A percentile compares a stretch with the other conserved stretches of the same genome.
Conservation (phyloP, 176 grass and related monocot genomes). For the Aegilops speltoides region DNA sequence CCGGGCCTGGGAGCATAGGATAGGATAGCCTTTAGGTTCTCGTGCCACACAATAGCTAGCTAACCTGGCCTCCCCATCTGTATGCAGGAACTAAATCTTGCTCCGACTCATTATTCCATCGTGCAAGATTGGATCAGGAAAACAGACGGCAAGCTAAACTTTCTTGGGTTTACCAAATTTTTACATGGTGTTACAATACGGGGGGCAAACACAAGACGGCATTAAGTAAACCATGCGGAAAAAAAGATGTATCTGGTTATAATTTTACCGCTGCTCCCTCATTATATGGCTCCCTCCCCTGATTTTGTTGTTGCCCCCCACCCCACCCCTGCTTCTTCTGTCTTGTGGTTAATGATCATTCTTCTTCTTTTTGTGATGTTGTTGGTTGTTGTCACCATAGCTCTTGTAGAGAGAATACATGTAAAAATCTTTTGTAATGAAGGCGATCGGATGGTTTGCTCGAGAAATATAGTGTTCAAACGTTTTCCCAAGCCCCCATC, state of each 20-base stretch:
- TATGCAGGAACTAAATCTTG: conserved; percentile 81
- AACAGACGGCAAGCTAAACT: conserved; percentile 88
- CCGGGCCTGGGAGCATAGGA: not conserved
- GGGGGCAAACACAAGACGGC: conserved; percentile 81
- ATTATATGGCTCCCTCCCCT: conserved; percentile 39
- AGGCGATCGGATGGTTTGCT: conserved; percentile 49
- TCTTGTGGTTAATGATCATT: conserved; percentile 47
- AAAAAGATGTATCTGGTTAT: conserved; percentile 57
- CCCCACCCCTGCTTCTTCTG: not conserved
- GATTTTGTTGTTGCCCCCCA: conserved; percentile 44
- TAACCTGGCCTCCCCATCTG: conserved; percentile 1
- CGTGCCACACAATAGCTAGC: too few species aligned
- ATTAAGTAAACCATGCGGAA: conserved; percentile 49
- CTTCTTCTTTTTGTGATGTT: conserved; percentile 45
- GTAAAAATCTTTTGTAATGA: conserved; percentile 80
- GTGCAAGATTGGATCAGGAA: conserved; percentile 98
- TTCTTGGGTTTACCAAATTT: conserved; percentile 98
- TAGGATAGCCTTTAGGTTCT: not conserved
- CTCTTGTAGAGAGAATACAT: conserved; percentile 77
- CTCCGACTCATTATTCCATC: conserved; percentile 73
- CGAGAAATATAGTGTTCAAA: conserved; percentile 48
- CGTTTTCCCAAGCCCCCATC: not conserved
- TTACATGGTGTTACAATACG: conserved; percentile 95
- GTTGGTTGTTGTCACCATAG: conserved; percentile 49
- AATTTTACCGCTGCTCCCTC: conserved; percentile 49